Base-by-base conservation (phyloP, 2,329 filamentous ascomycete genomes). In the Clarireedia homoeocarpa region DNA sequence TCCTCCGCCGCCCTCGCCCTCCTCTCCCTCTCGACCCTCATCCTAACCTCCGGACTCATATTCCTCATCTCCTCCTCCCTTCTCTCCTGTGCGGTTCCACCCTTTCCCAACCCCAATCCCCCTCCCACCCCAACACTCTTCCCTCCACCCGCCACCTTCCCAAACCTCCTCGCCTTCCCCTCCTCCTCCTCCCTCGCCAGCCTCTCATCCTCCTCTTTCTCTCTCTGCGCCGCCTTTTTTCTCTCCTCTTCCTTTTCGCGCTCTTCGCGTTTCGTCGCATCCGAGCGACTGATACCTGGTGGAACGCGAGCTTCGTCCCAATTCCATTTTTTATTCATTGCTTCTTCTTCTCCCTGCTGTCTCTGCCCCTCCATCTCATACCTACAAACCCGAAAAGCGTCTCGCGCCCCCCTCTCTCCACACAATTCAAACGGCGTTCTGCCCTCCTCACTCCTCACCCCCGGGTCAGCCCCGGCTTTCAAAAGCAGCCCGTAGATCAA, bases 1-100 rank as follows among this genome's bases (percentile, higher is more conserved):
- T 92, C 91, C 72, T 97, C 94, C 0, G 91, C 92, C 7, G 94
- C 94, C 65, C 92, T 83, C 4, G 94, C 94, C 67, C 92, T 85
- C 64, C 91, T 78, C 73, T 99, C 94, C 63, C 94, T 78, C 71
- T 97, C 94, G 53, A 97, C 71, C 69, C 81, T 83, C 80, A 85
- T 82, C 69, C 84, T 82, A 82, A 94, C 91, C 73, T 97, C 92
- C 0, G 89, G 85, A 44, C 89, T 95, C 74, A 97, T 76, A 0
- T 92, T 91, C 61, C 89, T 82, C 49, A 81, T 80, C 71, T 96
- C 91, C 67, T 95, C 90, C 67, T 92, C 88, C 61, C 91, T 80
- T 67, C 81, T 83, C 70, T 96, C 89, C 65, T 91, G 83, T 0
- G 86, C 86, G 17, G 91, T 91, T 61, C 80, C 78, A 27, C 81